Evolutionary conservation across 192 early-diverging fungal species (phyloP).

Genomic region (Ambispora gerdemannii): DNA sequence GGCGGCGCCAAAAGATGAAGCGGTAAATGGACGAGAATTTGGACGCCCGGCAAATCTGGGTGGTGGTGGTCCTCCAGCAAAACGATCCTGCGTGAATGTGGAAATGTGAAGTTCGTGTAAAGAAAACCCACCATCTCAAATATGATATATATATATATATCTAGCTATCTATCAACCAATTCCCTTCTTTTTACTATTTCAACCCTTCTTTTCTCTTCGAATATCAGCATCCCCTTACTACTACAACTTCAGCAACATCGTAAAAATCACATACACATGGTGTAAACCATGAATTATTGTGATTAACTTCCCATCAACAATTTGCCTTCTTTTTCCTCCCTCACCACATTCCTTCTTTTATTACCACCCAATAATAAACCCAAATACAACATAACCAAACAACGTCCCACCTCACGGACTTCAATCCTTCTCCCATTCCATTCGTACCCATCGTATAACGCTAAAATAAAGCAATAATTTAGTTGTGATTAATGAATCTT

Average conservation of each 20-base stretch:
- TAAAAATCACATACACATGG: no score
- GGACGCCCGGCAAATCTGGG: slow-evolving; percentile 29
- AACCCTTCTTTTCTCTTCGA: no score
- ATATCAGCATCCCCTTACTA: no score
- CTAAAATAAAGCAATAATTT: slow-evolving; percentile 47
- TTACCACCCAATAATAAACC: slow-evolving; percentile 19
- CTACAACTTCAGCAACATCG: no score
- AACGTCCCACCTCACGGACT: slow-evolving; percentile 71
- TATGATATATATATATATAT: no score
- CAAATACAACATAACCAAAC: slow-evolving; percentile 29
- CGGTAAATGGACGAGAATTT: slow-evolving; percentile 16
- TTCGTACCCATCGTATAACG: slow-evolving; percentile 76
- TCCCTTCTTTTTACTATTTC: no score
- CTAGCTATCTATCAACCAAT: no score
- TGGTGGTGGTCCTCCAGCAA: slow-evolving; percentile 34
- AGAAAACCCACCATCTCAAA: slow-evolving; percentile 31
- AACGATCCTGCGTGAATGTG: slow-evolving; percentile 32
- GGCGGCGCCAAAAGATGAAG: slow-evolving; percentile 9
- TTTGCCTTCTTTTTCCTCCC: not conserved
- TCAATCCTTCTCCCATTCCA: slow-evolving; percentile 72
- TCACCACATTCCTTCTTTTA: slow-evolving; percentile 8
- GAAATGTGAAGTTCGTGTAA: slow-evolving; percentile 21
- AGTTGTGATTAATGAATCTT: not conserved
- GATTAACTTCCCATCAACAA: not conserved
- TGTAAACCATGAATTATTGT: no score